Percentiles rank a stretch among this genome's conserved stretches.
Evolutionary conservation across 2,329 filamentous ascomycete genomes (phyloP).

Genomic region (Cladosporium sp.): DNA sequence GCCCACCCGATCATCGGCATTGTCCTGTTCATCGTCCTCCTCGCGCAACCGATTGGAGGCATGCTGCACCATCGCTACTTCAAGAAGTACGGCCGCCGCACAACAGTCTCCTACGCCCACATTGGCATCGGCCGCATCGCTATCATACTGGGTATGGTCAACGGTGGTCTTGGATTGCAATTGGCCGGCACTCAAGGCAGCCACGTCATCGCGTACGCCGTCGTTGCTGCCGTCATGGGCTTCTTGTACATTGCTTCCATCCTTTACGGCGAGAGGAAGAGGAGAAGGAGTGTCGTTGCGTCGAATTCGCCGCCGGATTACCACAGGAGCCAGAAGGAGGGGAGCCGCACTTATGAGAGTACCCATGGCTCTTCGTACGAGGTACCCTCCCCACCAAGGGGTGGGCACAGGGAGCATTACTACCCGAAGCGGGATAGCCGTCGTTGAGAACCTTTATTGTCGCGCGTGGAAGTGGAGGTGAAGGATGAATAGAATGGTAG

Average conservation of each 20-base stretch:
- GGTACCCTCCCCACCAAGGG: neutral
- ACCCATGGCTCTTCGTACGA: neutral
- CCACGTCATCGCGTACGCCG: slow-evolving; percentile 43
- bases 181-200: slow-evolving; percentile 36
- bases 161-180: slow-evolving; percentile 53
- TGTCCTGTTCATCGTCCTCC: slow-evolving; percentile 45
- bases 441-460: neutral
- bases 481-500: neutral
- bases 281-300: slow-evolving; percentile 6
- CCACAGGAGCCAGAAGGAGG: neutral
- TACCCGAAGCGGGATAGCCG: slow-evolving; percentile 3
- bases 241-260: slow-evolving; percentile 36
- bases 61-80: slow-evolving; percentile 50
- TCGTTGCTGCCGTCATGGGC: slow-evolving; percentile 47
- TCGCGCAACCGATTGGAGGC: slow-evolving; percentile 54
- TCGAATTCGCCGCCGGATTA: neutral
- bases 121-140: slow-evolving; percentile 30
- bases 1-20: slow-evolving; percentile 54
- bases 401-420: neutral
- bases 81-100: slow-evolving; percentile 43
- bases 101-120: slow-evolving; percentile 41
- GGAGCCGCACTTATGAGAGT: neutral
- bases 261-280: slow-evolving; percentile 26
- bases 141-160: slow-evolving; percentile 52
- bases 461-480: no score